Conservation (phyloP, 78 protist species). For the Chrysochromulina parva region DNA sequence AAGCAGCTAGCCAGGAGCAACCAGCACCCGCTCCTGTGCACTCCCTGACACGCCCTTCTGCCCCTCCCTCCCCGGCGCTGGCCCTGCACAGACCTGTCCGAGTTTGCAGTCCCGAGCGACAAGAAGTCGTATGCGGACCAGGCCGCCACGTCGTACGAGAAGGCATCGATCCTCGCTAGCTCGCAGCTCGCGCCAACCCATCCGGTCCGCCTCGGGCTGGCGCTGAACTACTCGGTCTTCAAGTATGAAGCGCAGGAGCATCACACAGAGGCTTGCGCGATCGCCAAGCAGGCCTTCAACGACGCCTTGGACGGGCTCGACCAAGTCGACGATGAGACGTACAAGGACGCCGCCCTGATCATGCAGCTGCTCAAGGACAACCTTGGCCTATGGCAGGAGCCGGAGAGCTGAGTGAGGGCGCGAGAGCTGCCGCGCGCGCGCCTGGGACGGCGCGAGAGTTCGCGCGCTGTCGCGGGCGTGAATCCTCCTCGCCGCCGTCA, state of each 20-base stretch:
- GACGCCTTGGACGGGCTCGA: constrained; percentile 84
- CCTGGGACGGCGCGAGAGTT: no score
- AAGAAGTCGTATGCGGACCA: not conserved
- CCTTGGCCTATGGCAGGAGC: constrained; percentile 90
- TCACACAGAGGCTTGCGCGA: not conserved
- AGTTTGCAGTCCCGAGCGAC: constrained; percentile 61
- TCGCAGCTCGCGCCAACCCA: constrained; percentile 69
- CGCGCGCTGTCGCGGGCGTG: no score
- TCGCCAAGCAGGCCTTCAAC: constrained; percentile 73
- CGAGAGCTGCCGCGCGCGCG: no score
- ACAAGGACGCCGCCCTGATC: constrained; percentile 74
- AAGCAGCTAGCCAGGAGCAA: no score
- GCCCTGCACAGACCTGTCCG: constrained; percentile 80
- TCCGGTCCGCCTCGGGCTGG: constrained; percentile 86
- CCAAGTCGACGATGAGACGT: constrained; percentile 70
- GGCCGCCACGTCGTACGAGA: constrained; percentile 84
- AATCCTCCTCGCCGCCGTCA: no score
- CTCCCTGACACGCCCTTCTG: no score
- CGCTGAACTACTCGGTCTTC: constrained; percentile 78
- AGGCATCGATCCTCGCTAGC: constrained; percentile 76
- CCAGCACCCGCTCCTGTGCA: no score
- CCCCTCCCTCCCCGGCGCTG: no score
- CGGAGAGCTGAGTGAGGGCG: no score
- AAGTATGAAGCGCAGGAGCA: not conserved
- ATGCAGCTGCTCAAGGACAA: constrained; percentile 95